Evolutionary conservation across 352 stramenopile genomes (phyloP), one percentile per base, ranked within the genome.

Genomic region (Pythium dissotocum): DNA sequence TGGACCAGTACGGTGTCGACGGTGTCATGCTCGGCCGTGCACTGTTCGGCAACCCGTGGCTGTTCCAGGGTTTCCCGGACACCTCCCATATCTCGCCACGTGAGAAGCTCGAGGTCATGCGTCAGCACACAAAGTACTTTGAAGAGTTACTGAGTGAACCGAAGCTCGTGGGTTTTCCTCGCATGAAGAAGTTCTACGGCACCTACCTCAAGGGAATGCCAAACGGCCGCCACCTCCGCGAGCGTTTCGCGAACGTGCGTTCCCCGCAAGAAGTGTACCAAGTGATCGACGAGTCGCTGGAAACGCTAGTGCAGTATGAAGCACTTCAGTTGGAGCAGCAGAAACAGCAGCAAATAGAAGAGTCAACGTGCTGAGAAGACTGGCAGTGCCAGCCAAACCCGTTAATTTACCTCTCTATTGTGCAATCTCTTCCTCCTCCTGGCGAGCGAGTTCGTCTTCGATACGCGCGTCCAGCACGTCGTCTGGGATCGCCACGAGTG

Each of bases 121-220:
- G 77, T 12, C 75, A 72, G 9, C 86, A 94, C 62, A 92, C 84
- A 2, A 65, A 88, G 60, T 83, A 90, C 62, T 94, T 88, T 61
- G 78, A 91, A 58, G 69, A 83, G 28, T 63, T 93, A 12, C 70
- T 94, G 40, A 38, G 46, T 14, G 61, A 78, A 24, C 83, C 78
- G 10, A 63, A 63, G 10, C 70, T 86, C 8, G 77, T 88, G n/a
- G 71, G 79, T 1, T 93, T 94, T 32, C 61, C 80, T 3, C 82
- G 83, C 26, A 89, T 94, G 79, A 90, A 88, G 51, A 94, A 94
- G 60, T 91, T 93, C 49, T 94, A 89, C 44, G 71, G 77, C 5
- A 80, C 77, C 44, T 94, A 94, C 44, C 67, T 94, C 16, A 89
- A 86, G 69, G 86, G 86, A 0, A 76, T 93, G 28, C 86, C 84